Evolutionary conservation across 1,284 basidiomycete genomes (phyloP).

Genomic region (Austroboletus niveus): DNA sequence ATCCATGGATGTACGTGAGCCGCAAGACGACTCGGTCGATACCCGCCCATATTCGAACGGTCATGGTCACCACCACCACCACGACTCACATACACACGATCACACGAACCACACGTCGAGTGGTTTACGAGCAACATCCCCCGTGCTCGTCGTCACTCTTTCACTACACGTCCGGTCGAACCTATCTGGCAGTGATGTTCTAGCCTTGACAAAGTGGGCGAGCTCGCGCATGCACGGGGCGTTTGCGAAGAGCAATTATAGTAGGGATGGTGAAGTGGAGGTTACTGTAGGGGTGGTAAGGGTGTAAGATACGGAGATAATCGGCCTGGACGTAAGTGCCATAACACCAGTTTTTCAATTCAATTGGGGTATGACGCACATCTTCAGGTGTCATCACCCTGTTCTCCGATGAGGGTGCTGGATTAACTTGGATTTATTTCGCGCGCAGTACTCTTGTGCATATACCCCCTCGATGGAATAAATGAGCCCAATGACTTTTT

Average conservation of each 20-base stretch:
- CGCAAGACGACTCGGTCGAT: not conserved
- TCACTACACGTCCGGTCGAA: conserved; percentile 74
- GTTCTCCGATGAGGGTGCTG: not conserved
- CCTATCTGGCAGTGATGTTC: conserved; percentile 68
- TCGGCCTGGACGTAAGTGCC: conserved; percentile 10
- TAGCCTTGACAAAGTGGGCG: conserved; percentile 71
- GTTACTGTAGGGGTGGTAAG: conserved; percentile 51
- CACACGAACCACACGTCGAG: not conserved
- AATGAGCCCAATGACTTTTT: not conserved
- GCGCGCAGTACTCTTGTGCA: conserved; percentile 6
- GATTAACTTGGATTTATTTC: conserved; percentile 1
- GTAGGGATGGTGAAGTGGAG: conserved; percentile 36
- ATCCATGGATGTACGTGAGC: not conserved
- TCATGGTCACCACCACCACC: conserved; percentile 7
- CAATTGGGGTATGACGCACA: not conserved
- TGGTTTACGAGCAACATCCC: conserved; percentile 22
- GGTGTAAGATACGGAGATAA: conserved; percentile 18
- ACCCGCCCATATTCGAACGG: conserved; percentile 9
- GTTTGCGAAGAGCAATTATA: conserved; percentile 33
- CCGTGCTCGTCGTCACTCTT: conserved; percentile 75
- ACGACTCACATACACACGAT: not conserved
- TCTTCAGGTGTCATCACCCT: not conserved
- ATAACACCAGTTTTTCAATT: not conserved
- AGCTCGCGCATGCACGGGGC: conserved; percentile 58
- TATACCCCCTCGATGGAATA: conserved; percentile 10